These are phyloP conservation scores for Phytophthora syringae DNA, from an alignment of 352 stramenopile genomes.

Conservation along the genomic window DNA sequence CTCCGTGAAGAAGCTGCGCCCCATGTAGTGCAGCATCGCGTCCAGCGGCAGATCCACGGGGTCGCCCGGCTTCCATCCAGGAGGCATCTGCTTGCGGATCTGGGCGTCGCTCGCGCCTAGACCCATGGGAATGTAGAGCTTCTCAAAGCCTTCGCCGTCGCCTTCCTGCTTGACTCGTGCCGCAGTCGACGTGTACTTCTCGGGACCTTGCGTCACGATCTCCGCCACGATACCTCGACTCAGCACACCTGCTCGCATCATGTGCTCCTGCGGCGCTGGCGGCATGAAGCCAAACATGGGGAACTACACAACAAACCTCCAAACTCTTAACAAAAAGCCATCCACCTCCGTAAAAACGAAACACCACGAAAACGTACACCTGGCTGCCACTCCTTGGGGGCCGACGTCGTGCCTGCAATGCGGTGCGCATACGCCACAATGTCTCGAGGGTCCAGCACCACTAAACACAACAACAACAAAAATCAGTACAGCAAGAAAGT, in stretches of 20 bases:
- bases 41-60: slow-evolving; percentile 80
- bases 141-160: slow-evolving; percentile 37
- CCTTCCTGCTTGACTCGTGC: slow-evolving; percentile 40
- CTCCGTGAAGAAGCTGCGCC: slow-evolving; percentile 76
- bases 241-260: slow-evolving; percentile 86
- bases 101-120: slow-evolving; percentile 74
- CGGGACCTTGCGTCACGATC: slow-evolving; percentile 74
- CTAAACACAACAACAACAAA: slow-evolving; percentile 30
- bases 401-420: slow-evolving; percentile 80
- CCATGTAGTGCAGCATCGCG: slow-evolving; percentile 82
- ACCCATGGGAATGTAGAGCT: slow-evolving; percentile 69
- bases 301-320: slow-evolving; percentile 45
- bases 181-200: slow-evolving; percentile 69
- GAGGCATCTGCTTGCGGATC: slow-evolving; percentile 78
- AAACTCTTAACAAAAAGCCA: slow-evolving; percentile 2
- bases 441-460: slow-evolving; percentile 67
- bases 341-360: background rate
- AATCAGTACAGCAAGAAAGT: background rate
- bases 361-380: slow-evolving; percentile 48
- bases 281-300: slow-evolving; percentile 90
- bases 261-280: slow-evolving; percentile 82
- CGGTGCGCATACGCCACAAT: slow-evolving; percentile 84
- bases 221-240: slow-evolving; percentile 83
- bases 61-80: slow-evolving; percentile 83
- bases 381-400: slow-evolving; percentile 76